phyloP scores from a whole-genome alignment of 768 basidiomycete species.

The Mycena polygramma region DNA sequence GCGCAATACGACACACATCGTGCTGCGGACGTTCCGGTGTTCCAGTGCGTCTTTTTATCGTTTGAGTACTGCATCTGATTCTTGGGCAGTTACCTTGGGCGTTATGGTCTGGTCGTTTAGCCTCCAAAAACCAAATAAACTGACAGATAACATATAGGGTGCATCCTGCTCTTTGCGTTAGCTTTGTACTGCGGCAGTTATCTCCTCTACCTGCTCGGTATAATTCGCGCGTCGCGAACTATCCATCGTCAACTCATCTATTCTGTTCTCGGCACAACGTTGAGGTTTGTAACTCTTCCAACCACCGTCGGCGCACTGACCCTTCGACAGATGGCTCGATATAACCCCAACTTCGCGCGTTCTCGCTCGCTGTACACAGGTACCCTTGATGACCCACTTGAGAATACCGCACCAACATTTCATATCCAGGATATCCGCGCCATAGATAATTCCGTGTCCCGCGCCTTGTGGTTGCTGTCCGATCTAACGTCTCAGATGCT shows the following conservation, averaged over 20 bases:
- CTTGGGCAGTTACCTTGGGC: conserved; percentile 5
- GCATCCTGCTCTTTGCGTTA: conserved; percentile 50
- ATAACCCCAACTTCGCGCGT: conserved; percentile 65
- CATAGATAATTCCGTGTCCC: conserved; percentile 22
- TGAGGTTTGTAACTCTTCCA: conserved; percentile 56
- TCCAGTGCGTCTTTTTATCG: conserved; percentile 47
- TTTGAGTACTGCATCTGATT: not conserved
- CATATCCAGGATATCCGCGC: conserved; percentile 21
- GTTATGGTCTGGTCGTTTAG: conserved; percentile 11
- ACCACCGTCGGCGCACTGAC: not conserved
- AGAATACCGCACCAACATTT: not conserved
- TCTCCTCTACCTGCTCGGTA: conserved; percentile 59
- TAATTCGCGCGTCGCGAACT: conserved; percentile 64
- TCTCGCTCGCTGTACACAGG: conserved; percentile 69
- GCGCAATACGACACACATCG: conserved; percentile 50
- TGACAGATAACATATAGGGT: conserved; percentile 29
- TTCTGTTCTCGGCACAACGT: conserved; percentile 69
- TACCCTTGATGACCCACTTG: not conserved
- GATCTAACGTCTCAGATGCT: conserved; percentile 14
- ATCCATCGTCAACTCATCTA: conserved; percentile 67
- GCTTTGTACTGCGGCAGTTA: conserved; percentile 51
- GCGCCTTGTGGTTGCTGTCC: conserved; percentile 18
- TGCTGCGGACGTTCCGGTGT: conserved; percentile 49
- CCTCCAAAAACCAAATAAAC: not conserved
- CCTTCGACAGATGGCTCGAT: conserved; percentile 60